These are phyloP conservation scores for Spongospora subterranea DNA, from an alignment of 208 protist species.

Conservation along the genomic window DNA sequence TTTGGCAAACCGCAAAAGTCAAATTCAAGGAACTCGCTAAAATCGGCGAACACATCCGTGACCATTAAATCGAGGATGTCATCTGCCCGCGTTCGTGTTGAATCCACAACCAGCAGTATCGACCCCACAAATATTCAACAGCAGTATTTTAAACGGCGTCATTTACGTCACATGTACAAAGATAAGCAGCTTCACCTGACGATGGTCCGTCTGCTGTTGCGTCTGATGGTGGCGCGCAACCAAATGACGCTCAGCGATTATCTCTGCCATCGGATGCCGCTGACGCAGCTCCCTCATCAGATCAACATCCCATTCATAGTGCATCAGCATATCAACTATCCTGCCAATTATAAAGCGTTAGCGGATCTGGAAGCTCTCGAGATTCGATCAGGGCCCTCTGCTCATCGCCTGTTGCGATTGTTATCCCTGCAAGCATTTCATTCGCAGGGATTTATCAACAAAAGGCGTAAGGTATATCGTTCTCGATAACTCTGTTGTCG, in stretches of 20 bases:
- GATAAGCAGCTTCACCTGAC: not conserved
- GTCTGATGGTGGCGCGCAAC: constrained; percentile 15
- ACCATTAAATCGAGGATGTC: not conserved
- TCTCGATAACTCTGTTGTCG: not conserved
- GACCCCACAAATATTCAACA: constrained; percentile 1
- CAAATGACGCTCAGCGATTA: not conserved
- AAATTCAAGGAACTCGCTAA: not conserved
- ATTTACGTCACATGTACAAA: not conserved
- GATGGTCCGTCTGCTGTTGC: constrained; percentile 29
- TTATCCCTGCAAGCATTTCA: not conserved
- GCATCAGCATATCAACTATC: constrained; percentile 17
- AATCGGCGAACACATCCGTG: not conserved
- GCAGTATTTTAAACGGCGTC: constrained; percentile 25
- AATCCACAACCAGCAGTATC: not conserved
- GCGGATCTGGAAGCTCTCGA: constrained; percentile 18
- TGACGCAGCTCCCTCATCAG: constrained; percentile 17
- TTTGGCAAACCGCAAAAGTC: not conserved
- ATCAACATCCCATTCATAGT: constrained; percentile 20
- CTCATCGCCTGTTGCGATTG: not conserved
- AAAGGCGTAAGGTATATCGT: not conserved
- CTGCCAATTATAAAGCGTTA: not conserved
- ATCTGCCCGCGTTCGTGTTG: not conserved
- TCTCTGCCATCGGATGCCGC: constrained; percentile 26
- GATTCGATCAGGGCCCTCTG: not conserved
- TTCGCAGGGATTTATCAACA: not conserved